Evolutionary conservation across 192 early-diverging fungal species (phyloP).

Genomic region (Coemansia sp.): DNA sequence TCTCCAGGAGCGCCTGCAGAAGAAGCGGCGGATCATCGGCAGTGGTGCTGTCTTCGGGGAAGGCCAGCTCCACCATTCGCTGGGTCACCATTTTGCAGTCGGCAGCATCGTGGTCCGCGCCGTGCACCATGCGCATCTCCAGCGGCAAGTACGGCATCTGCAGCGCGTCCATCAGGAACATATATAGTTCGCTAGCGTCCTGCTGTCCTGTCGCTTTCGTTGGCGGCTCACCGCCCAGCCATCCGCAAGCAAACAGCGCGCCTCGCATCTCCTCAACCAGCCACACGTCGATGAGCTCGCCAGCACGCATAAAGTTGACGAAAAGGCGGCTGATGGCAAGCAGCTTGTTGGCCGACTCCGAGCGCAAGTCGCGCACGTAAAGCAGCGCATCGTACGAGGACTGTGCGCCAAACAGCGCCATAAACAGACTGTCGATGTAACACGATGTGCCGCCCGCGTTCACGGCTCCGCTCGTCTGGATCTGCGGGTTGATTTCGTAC

Average conservation of each 20-base stretch:
- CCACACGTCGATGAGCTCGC: constrained; percentile 56
- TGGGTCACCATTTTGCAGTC: constrained; percentile 69
- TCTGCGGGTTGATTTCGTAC: constrained; percentile 13
- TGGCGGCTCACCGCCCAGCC: constrained; percentile 22
- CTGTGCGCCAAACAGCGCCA: constrained; percentile 66
- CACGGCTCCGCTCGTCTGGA: constrained; percentile 52
- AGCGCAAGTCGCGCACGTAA: constrained; percentile 49
- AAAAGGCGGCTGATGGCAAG: constrained; percentile 57
- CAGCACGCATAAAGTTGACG: constrained; percentile 63
- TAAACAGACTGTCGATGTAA: constrained; percentile 67
- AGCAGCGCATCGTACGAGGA: constrained; percentile 62
- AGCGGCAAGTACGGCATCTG: constrained; percentile 68
- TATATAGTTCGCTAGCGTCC: constrained; percentile 67
- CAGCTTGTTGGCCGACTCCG: constrained; percentile 43
- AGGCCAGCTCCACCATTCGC: constrained; percentile 58
- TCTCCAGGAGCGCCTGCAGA: constrained; percentile 58
- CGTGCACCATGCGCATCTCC: constrained; percentile 65
- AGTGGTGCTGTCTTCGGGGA: constrained; percentile 24
- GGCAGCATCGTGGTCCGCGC: constrained; percentile 61
- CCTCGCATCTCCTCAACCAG: constrained; percentile 56
- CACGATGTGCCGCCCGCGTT: constrained; percentile 65
- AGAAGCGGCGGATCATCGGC: constrained; percentile 18
- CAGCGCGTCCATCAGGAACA: constrained; percentile 65
- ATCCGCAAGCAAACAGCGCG: constrained; percentile 55
- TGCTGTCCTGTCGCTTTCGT: constrained; percentile 50